Percentiles rank a stretch among this genome's conserved stretches.
phyloP scores from a whole-genome alignment of 2,329 filamentous ascomycete genomes.

The Aschersonia sp. region DNA sequence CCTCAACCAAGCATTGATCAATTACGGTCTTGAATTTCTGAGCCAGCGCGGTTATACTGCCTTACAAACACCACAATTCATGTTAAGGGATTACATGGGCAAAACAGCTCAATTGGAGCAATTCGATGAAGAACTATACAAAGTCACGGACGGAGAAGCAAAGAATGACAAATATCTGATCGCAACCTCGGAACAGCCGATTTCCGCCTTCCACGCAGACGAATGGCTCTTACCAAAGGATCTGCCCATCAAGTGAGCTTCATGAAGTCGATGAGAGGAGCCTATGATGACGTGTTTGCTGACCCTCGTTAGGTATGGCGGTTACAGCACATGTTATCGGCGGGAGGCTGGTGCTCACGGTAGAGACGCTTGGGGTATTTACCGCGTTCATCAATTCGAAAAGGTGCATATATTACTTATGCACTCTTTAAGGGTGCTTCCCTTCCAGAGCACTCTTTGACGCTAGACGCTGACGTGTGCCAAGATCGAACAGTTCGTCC shows the following conservation, averaged over 20 bases:
- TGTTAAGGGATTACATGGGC: slow-evolving; percentile 90
- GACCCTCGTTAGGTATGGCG: slow-evolving; percentile 54
- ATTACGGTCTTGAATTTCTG: slow-evolving; percentile 88
- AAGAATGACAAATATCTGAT: slow-evolving; percentile 71
- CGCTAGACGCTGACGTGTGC: background rate
- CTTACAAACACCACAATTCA: slow-evolving; percentile 82
- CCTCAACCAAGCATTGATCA: slow-evolving; percentile 83
- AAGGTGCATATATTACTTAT: slow-evolving; percentile 37
- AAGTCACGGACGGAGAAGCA: slow-evolving; percentile 78
- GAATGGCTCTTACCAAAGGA: slow-evolving; percentile 83
- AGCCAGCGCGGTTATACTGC: slow-evolving; percentile 67
- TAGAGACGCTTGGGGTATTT: slow-evolving; percentile 94
- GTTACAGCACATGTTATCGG: slow-evolving; percentile 89
- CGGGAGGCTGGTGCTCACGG: slow-evolving; percentile 81
- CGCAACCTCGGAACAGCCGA: slow-evolving; percentile 85
- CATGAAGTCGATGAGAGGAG: no score
- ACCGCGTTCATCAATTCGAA: slow-evolving; percentile 96
- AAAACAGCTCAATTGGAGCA: slow-evolving; percentile 96
- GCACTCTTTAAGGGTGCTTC: background rate
- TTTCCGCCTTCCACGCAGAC: slow-evolving; percentile 82
- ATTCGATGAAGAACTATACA: slow-evolving; percentile 97
- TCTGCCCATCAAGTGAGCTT: slow-evolving; percentile 64
- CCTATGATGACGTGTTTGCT: background rate
- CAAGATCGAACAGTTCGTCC: slow-evolving; percentile 59
- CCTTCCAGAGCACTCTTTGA: background rate